Evolutionary conservation across 2,329 filamentous ascomycete genomes (phyloP), one percentile per base, ranked within the genome.

Genomic region (Phialocephala sp.): DNA sequence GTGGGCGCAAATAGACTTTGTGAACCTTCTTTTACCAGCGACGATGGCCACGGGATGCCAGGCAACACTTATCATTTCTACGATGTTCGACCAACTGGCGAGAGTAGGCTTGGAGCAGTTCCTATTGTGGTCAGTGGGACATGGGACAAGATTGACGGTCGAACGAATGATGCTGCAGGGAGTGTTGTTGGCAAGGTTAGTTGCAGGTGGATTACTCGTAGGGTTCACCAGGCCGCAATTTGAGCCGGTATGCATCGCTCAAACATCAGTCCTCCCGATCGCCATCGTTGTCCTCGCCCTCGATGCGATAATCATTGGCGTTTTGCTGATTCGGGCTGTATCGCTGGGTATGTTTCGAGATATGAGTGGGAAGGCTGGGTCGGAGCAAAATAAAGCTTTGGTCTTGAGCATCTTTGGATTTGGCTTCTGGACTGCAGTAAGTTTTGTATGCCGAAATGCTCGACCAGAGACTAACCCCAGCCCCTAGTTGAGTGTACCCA

Each of bases 1-100:
- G 63, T 76, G 74, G 74, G 72, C 75, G 60, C 72, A 72, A 67
- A 59, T 75, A 36, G 71, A 74, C 58, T 77, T 77, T 64, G 35
- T 75, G 52, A 73, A 73, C 55, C 69, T 77, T 22, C 65, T 76
- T 54, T 64, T 77, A 35, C 60, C 70, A 12, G 36, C 63, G 18
- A 65, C 71, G 0, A 66, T 66, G 39, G 52, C 65, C 24, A 69
- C 64, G 9, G 63, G 66, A 8, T 77, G 76, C 62, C 75, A 77
- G 55, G 66, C 60, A 8, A 70, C 69, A 2, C 56, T 77, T 8
- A 68, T 76, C 39, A 70, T 75, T 27, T 69, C 73, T 24, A 75
- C 76, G 15, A 62, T 63, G 9, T 73, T 76, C 57, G 76, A 77
- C 61, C 76, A 77, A 66, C 57, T 74, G 32, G 74, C 74, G 39